Evolutionary conservation across 1,284 basidiomycete genomes (phyloP).

Genomic region (Phylloboletellus chloephorus): DNA sequence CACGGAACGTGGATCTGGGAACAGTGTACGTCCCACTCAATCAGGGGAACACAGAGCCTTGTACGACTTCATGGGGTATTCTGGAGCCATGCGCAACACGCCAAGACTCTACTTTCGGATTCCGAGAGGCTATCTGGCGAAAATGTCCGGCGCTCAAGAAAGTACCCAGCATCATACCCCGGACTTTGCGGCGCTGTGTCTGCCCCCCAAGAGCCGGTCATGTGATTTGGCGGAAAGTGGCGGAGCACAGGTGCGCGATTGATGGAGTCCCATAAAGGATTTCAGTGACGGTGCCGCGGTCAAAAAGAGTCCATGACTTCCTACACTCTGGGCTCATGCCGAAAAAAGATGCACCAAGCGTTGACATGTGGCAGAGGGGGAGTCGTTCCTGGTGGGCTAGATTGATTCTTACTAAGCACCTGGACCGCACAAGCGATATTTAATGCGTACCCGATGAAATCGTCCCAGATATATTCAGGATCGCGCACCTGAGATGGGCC

Average conservation of each 20-base stretch:
- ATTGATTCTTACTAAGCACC: neutral
- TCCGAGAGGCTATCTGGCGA: constrained; percentile 12
- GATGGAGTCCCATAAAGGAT: constrained; percentile 7
- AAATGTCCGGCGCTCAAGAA: constrained; percentile 12
- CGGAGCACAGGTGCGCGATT: constrained; percentile 21
- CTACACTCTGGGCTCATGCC: neutral
- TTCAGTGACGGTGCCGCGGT: constrained; percentile 15
- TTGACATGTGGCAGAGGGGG: constrained; percentile 8
- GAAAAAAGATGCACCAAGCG: neutral
- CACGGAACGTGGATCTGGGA: constrained; percentile 23
- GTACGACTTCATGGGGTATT: constrained; percentile 8
- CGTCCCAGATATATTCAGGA: constrained; percentile 10
- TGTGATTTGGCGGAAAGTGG: constrained; percentile 19
- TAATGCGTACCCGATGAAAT: constrained; percentile 9
- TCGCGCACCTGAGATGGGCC: constrained; percentile 14
- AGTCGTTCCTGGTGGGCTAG: neutral
- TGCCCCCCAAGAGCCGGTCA: neutral
- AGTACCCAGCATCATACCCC: constrained; percentile 20
- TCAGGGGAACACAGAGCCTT: constrained; percentile 15
- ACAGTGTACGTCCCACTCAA: constrained; percentile 10
- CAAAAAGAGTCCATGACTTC: constrained; percentile 7
- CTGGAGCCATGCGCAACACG: constrained; percentile 8
- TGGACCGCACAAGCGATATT: neutral
- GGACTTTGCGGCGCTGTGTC: constrained; percentile 24
- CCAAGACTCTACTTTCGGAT: constrained; percentile 12